Evolutionary conservation across 2,329 filamentous ascomycete genomes (phyloP).

Genomic region (Sarocladiaceae sp.): DNA sequence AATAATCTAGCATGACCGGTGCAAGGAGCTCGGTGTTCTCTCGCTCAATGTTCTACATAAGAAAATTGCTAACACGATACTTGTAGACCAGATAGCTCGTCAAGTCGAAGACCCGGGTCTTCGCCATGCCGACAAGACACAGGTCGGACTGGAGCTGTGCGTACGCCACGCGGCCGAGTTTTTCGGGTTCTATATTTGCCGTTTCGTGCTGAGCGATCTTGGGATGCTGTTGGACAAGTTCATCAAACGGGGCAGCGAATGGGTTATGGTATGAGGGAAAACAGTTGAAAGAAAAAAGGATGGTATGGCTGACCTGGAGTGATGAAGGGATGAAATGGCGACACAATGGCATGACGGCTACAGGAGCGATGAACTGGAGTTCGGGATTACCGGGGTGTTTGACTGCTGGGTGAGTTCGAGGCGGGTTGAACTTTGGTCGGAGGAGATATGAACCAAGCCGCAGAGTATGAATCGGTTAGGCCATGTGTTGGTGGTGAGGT

Average conservation of each 20-base stretch:
- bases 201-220: conserved; percentile 86
- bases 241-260: conserved; percentile 92
- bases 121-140: conserved; percentile 84
- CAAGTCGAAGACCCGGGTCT: conserved; percentile 94
- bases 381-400: too few relatives aligned
- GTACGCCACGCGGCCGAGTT: conserved; percentile 93
- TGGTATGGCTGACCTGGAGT: background rate
- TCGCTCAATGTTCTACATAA: too few relatives aligned
- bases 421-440: too few relatives aligned
- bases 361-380: background rate
- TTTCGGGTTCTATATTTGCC: conserved; percentile 93
- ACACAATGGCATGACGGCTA: background rate
- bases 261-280: conserved; percentile 52
- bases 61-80: conserved; percentile 21
- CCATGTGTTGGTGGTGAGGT: background rate
- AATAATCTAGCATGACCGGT: background rate
- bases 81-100: conserved; percentile 82
- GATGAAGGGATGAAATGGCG: conserved; percentile 5
- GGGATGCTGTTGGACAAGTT: conserved; percentile 88
- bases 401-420: too few relatives aligned
- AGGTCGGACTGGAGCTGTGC: conserved; percentile 90
- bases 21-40: background rate
- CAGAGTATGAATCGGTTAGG: background rate
- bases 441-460: too few relatives aligned
- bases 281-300: background rate